Evolutionary conservation across 2,329 filamentous ascomycete genomes (phyloP), one percentile per base, ranked within the genome.

Genomic region (Biscogniauxia mediterranea): DNA sequence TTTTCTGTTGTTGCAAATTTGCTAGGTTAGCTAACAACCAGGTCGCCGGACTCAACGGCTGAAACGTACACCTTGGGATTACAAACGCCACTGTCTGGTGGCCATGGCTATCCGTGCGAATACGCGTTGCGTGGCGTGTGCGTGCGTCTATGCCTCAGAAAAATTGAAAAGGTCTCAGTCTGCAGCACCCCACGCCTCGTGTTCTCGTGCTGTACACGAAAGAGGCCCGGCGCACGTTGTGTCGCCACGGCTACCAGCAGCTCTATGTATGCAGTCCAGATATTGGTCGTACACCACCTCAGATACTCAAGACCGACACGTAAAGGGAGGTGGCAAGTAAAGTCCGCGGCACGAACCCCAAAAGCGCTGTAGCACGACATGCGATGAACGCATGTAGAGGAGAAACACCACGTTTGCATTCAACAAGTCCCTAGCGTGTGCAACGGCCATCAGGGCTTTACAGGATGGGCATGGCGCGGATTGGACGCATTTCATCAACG

Each of bases 391-490:
- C 38, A 46, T 54, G 57, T 52, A 57, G 56, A 60, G 60, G 61
- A 64, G 63, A 64, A 65, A 65, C 65, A 67, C 65, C 65, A 67
- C 65, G 65, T 67, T 67, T 67, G 63, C 56, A 63, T 61, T 61
- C 59, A 52, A 62, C 38, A 46, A 46, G 38, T 46, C 38, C 55
- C 42, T 52, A 38, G 23, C 11, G 49, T 52, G 61, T 63, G 62
- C 59, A 66, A 59, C 52, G 58, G 58, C 61, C 60, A 23, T 23
- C 17, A 56, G 26, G 52, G 19, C 28, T 58, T 59, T 57, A 56
- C 58, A 51, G 52, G 58, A 58, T 54, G 60, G 57, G 51, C 38
- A 28, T 46, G 13, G 19, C 26, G 13, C 15, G 32, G 54, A 55
- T 13, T 55, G 26, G 20, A 19, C 19, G 38, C 6, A 20, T 26